Evolutionary conservation across 345 rosid genomes (phyloP).

Genomic region (Schrenkiella parvula): DNA sequence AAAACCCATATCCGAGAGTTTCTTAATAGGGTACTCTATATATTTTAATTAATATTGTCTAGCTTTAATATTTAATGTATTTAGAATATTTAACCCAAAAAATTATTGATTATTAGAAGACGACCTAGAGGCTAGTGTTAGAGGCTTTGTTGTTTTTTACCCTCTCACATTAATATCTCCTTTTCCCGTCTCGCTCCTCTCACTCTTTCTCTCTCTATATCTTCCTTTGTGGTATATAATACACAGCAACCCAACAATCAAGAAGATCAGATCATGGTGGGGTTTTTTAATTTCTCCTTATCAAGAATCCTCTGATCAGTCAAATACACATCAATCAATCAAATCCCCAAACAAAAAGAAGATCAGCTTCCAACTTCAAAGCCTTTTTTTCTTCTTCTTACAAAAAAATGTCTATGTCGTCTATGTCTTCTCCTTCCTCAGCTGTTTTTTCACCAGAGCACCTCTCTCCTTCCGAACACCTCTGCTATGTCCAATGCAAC

Average conservation of each 20-base stretch:
- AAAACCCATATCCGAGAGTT: not conserved
- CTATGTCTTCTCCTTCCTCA: slow-evolving; percentile 65
- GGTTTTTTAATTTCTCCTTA: slow-evolving; percentile 44
- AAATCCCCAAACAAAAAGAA: slow-evolving; percentile 45
- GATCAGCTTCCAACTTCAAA: slow-evolving; percentile 20
- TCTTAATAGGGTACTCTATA: not conserved
- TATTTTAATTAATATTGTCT: not conserved
- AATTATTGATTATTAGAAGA: slow-evolving; percentile 23
- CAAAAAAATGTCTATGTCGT: slow-evolving; percentile 39
- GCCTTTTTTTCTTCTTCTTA: slow-evolving; percentile 10
- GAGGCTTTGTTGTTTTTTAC: slow-evolving; percentile 5
- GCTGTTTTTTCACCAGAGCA: slow-evolving; percentile 84
- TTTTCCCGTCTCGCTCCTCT: not conserved
- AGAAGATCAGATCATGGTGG: slow-evolving; percentile 58
- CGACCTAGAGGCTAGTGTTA: slow-evolving; percentile 23
- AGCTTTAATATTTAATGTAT: not conserved
- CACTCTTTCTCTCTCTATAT: slow-evolving; percentile 10
- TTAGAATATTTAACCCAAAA: not conserved
- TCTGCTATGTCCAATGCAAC: slow-evolving; percentile 97
- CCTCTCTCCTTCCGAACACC: slow-evolving; percentile 91
- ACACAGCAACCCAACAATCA: slow-evolving; percentile 54
- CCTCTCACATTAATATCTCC: slow-evolving; percentile 35
- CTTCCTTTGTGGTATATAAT: slow-evolving; percentile 33
- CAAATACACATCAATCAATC: slow-evolving; percentile 72
- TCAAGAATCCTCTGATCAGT: slow-evolving; percentile 54